A percentile compares a stretch with the other conserved stretches of the same genome.
phyloP scores from a whole-genome alignment of 1,139 yeast genomes.

The Pneumocystis sp. region DNA sequence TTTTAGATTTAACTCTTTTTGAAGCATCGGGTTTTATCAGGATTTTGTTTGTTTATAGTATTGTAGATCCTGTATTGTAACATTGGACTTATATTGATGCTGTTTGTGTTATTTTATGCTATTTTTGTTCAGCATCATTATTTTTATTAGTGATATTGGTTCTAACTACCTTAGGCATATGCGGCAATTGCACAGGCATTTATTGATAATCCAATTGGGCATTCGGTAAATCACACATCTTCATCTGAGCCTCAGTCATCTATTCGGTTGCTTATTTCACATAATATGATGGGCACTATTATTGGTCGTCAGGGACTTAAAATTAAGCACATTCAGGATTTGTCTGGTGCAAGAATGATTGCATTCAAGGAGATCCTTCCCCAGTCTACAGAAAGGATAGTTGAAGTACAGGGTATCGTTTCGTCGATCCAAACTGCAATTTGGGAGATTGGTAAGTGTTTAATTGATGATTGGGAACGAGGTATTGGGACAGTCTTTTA shows the following conservation, averaged over 20 bases:
- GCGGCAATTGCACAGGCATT: conserved; percentile 34
- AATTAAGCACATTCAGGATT: conserved; percentile 66
- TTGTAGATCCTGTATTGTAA: no score
- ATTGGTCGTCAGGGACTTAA: conserved; percentile 76
- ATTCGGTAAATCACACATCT: conserved; percentile 18
- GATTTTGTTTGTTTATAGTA: no score
- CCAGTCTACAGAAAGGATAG: conserved; percentile 72
- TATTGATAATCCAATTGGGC: conserved; percentile 24
- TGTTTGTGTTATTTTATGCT: background rate
- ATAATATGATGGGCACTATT: conserved; percentile 78
- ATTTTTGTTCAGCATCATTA: no score
- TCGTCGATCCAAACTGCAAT: conserved; percentile 46
- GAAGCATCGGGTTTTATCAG: no score
- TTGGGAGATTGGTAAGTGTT: conserved; percentile 52
- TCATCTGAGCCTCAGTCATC: conserved; percentile 9
- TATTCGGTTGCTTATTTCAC: conserved; percentile 64
- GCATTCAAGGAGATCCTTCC: conserved; percentile 78
- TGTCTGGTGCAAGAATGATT: conserved; percentile 60
- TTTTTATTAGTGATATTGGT: no score
- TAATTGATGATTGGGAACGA: conserved; percentile 50
- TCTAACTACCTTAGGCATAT: conserved; percentile 37
- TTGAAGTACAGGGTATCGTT: conserved; percentile 75
- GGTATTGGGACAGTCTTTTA: conserved; percentile 54
- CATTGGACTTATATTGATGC: background rate
- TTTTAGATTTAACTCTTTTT: no score